Evolutionary conservation across 2,329 filamentous ascomycete genomes (phyloP), one percentile per base, ranked within the genome.

Genomic region (Fusarium gaditjirri): DNA sequence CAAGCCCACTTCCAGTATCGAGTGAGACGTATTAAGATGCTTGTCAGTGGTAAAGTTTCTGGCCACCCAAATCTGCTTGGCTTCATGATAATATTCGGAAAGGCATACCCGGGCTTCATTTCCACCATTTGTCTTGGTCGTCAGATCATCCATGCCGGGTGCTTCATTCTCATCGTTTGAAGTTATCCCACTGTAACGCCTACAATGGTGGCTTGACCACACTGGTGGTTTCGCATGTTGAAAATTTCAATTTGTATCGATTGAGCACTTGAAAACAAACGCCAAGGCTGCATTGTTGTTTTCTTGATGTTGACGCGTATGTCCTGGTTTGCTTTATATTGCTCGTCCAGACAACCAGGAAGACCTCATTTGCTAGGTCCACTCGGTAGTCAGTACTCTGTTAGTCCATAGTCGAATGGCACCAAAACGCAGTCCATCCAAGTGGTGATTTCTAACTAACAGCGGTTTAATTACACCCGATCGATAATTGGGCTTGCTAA

Each of bases 91-190:
- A 44, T 61, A 14, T 42, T 60, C 59, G 55, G 62, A 68, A 64
- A 60, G 59, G 47, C 43, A 66, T 61, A 65, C n/a, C 63, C 56
- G 39, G 52, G 10, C 21, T 76, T 74, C 76, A 77, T 77, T 76
- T 77, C 75, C 75, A 77, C 71, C 59, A 66, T 49, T 60, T 31
- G 60, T 66, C 49, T 56, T 53, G 55, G 65, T 62, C 44, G 65
- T 57, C 44, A 61, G 65, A 77, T 68, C 54, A 63, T 41, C 61
- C 67, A 63, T 67, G 54, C 17, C 39, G 55, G 31, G 31, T 52
- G 35, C 16, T 42, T 31, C 31, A 39, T 42, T 63, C 46, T 49
- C 44, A 41, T 36, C 41, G 36, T 61, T 58, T 55, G 47, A 61
- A 61, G 55, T 47, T 57, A 47, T 57, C 42, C 41, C 23, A 35